Evolutionary conservation across 176 grass and related monocot species (phyloP).

Genomic region (Oryza rufipogon): DNA sequence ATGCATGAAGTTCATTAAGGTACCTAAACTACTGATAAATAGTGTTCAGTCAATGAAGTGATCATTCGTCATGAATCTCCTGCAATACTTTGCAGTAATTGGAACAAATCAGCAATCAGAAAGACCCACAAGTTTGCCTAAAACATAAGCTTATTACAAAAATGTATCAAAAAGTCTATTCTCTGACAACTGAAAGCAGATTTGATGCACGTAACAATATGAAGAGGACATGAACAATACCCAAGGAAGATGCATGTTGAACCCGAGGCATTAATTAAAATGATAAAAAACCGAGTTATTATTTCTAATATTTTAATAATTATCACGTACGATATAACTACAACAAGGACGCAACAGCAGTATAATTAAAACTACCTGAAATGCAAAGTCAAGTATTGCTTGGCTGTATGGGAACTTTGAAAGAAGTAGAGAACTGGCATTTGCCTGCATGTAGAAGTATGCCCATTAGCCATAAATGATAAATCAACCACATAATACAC

Average conservation of each 20-base stretch:
- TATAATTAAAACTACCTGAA: slow-evolving; percentile 65
- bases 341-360: not conserved
- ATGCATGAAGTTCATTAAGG: not conserved
- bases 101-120: not conserved
- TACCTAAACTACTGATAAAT: not conserved
- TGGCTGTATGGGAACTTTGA: slow-evolving; percentile 98
- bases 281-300: not conserved
- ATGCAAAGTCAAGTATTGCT: slow-evolving; percentile 86
- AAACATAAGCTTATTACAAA: not conserved
- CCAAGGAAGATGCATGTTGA: not conserved
- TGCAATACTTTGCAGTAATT: not conserved
- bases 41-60: not conserved
- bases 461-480: slow-evolving; percentile 32
- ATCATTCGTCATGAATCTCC: not conserved
- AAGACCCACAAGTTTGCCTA: not conserved
- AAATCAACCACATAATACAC: slow-evolving; percentile 14
- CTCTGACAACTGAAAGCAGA: not conserved
- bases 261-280: not conserved
- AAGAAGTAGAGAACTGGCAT: slow-evolving; percentile 77
- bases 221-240: not conserved
- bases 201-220: not conserved
- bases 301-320: not conserved
- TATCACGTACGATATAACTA: slow-evolving; percentile 15
- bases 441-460: slow-evolving; percentile 59
- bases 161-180: not conserved